Evolutionary conservation across 2,329 filamentous ascomycete genomes (phyloP).

Genomic region (Shiraia sp.): DNA sequence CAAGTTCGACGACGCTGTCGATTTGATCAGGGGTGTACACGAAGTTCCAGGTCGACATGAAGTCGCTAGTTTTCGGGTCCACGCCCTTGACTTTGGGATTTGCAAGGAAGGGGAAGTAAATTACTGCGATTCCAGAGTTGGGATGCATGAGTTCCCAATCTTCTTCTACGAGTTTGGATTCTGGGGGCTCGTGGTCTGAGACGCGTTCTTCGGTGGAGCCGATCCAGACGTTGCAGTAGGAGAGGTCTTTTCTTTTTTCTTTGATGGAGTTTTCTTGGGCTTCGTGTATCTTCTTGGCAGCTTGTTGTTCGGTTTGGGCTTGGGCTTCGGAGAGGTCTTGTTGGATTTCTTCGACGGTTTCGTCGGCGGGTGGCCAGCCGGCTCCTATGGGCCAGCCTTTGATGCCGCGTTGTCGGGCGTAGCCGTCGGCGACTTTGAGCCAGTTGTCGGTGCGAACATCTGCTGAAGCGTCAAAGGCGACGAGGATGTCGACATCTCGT

Average conservation of each 20-base stretch:
- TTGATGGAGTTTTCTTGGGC: slow-evolving; percentile 49
- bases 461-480: slow-evolving; percentile 93
- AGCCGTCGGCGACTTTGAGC: slow-evolving; percentile 92
- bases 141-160: slow-evolving; percentile 70
- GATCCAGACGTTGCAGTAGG: slow-evolving; percentile 95
- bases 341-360: slow-evolving; percentile 63
- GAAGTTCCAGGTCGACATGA: slow-evolving; percentile 97
- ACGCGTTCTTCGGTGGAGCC: slow-evolving; percentile 77
- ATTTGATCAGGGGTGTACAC: slow-evolving; percentile 91
- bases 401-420: slow-evolving; percentile 84
- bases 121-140: slow-evolving; percentile 81
- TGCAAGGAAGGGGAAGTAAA: slow-evolving; percentile 87
- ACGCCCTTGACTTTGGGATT: slow-evolving; percentile 80
- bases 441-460: slow-evolving; percentile 95
- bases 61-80: slow-evolving; percentile 82
- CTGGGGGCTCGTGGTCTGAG: slow-evolving; percentile 56
- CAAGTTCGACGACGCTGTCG: slow-evolving; percentile 79
- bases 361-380: slow-evolving; percentile 78
- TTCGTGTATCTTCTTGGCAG: slow-evolving; percentile 64
- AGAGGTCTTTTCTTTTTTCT: slow-evolving; percentile 58
- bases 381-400: slow-evolving; percentile 93
- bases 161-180: slow-evolving; percentile 62
- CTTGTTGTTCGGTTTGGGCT: slow-evolving; percentile 62
- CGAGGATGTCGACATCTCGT: slow-evolving; percentile 82
- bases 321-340: slow-evolving; percentile 71